Evolutionary conservation across 306 rosid genomes (phyloP).

Genomic region (Benincasa hispida): DNA sequence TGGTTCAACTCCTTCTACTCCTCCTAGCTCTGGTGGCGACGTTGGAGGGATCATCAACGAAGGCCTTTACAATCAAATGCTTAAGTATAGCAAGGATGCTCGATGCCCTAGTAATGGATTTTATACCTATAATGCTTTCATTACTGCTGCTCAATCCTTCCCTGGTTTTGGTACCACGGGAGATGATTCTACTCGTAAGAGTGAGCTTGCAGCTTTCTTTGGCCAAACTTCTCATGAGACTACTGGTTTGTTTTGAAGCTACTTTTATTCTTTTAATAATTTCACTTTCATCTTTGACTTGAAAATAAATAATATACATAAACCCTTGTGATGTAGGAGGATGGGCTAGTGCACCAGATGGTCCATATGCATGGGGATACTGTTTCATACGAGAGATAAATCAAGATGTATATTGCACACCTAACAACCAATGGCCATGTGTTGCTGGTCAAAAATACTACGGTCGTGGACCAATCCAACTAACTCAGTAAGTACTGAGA

Average conservation of each 20-base stretch:
- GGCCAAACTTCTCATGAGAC: slow-evolving; percentile 32
- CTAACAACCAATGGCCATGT: slow-evolving; percentile 21
- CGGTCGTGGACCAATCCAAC: slow-evolving; percentile 68
- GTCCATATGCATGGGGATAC: slow-evolving; percentile 24
- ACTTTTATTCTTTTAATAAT: too few species aligned
- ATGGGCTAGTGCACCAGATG: slow-evolving; percentile 14
- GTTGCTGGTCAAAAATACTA: slow-evolving; percentile 40
- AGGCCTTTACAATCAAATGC: slow-evolving; percentile 20
- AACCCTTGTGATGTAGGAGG: slow-evolving; percentile 5
- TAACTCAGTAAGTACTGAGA: slow-evolving; percentile 24
- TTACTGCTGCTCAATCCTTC: slow-evolving; percentile 26
- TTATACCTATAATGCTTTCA: slow-evolving; percentile 34
- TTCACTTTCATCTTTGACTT: too few species aligned
- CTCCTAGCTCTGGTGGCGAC: neutral
- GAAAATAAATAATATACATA: too few species aligned
- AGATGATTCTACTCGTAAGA: slow-evolving; percentile 4
- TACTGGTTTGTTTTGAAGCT: slow-evolving; percentile 10
- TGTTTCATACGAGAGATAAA: slow-evolving; percentile 32
- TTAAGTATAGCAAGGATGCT: slow-evolving; percentile 21
- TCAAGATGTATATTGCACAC: slow-evolving; percentile 16
- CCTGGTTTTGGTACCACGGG: slow-evolving; percentile 27
- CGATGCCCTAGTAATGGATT: slow-evolving; percentile 25
- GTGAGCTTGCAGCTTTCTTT: slow-evolving; percentile 29
- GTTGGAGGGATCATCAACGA: slow-evolving; percentile 10
- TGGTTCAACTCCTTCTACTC: neutral